These are phyloP conservation scores for Colletotrichum navitas DNA, from an alignment of 2,329 filamentous ascomycete genomes.

Conservation along the genomic window DNA sequence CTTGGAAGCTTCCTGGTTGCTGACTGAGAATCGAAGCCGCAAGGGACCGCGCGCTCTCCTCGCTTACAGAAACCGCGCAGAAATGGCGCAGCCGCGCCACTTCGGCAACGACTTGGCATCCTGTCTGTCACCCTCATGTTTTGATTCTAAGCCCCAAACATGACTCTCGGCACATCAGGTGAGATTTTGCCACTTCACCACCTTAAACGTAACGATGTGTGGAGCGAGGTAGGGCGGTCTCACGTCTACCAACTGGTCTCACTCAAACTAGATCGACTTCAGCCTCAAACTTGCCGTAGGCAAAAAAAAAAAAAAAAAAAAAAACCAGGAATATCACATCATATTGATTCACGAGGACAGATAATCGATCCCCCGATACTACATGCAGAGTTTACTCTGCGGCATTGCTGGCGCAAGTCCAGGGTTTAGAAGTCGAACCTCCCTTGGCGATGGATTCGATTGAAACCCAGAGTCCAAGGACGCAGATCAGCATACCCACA, in stretches of 20 bases:
- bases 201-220: not conserved
- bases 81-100: not conserved
- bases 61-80: not conserved
- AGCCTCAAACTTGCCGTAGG: not conserved
- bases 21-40: not conserved
- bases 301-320: not conserved
- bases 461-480: constrained; percentile 55
- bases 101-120: not conserved
- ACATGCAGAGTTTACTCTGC: constrained; percentile 9
- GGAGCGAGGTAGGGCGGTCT: not conserved
- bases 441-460: constrained; percentile 52
- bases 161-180: not conserved
- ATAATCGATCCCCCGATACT: not conserved
- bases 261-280: not conserved
- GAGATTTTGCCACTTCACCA: not conserved
- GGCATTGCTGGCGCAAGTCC: constrained; percentile 53
- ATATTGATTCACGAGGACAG: not conserved
- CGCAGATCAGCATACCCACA: constrained; percentile 52
- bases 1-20: not conserved
- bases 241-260: not conserved
- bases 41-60: not conserved
- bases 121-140: not conserved
- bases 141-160: not conserved
- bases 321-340: not conserved
- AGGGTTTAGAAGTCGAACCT: constrained; percentile 48